Evolutionary conservation across 1,139 yeast species (phyloP).

Genomic region (Lodderomyces orthopsilosis): DNA sequence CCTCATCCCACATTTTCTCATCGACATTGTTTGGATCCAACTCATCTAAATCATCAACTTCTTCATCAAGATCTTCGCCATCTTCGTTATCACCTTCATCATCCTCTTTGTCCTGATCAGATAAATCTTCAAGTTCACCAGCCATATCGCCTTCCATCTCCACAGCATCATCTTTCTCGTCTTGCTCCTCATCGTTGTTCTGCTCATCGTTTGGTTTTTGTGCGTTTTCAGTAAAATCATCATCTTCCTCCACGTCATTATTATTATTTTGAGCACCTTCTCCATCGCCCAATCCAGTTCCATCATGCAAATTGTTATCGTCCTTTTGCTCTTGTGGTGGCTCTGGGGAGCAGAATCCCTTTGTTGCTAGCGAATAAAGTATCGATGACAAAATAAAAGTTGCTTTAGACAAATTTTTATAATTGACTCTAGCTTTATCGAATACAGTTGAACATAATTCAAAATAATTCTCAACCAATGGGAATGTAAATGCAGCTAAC

Average conservation of each 20-base stretch:
- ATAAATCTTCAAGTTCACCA: slow-evolving; percentile 79
- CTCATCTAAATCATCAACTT: slow-evolving; percentile 85
- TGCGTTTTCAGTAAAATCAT: slow-evolving; percentile 85
- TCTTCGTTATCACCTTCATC: slow-evolving; percentile 50
- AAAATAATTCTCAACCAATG: slow-evolving; percentile 54
- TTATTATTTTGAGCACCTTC: slow-evolving; percentile 77
- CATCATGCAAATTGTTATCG: slow-evolving; percentile 66
- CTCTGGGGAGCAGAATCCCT: slow-evolving; percentile 93
- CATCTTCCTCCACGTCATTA: slow-evolving; percentile 89
- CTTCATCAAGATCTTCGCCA: slow-evolving; percentile 76
- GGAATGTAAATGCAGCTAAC: slow-evolving; percentile 52
- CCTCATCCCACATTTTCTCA: slow-evolving; percentile 99
- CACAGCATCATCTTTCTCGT: slow-evolving; percentile 75
- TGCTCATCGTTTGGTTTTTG: slow-evolving; percentile 80
- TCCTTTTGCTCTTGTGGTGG: slow-evolving; percentile 68
- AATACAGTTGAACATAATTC: slow-evolving; percentile 43
- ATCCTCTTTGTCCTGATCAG: slow-evolving; percentile 58
- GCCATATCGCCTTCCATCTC: slow-evolving; percentile 98
- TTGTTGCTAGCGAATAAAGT: slow-evolving; percentile 62
- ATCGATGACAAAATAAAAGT: slow-evolving; percentile 57
- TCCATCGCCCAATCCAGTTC: slow-evolving; percentile 98
- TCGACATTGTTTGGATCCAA: slow-evolving; percentile 94
- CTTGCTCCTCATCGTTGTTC: slow-evolving; percentile 58
- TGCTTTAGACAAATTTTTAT: slow-evolving; percentile 56
- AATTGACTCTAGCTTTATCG: slow-evolving; percentile 43